Evolutionary conservation across 1,284 basidiomycete genomes (phyloP), one percentile per base, ranked within the genome.

Genomic region (Anthracocystis walkeri): DNA sequence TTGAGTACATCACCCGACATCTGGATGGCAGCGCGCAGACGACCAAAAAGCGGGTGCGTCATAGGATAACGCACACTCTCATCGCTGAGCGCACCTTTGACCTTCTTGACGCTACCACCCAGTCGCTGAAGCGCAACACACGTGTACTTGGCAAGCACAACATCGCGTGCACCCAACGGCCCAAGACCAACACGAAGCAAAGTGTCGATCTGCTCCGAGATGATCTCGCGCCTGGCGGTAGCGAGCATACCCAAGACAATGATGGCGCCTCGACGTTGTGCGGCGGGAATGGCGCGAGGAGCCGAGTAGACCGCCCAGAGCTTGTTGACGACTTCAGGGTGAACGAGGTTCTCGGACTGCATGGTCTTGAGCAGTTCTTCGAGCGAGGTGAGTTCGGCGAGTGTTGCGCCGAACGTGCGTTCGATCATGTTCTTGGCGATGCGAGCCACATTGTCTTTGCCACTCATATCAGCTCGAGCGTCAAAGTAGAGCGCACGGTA

Each of bases 231-330:
- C 79, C 90, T 92, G 0, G 95, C 93, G 10, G 95, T 87, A 1
- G 94, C 96, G 33, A 99, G 88, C 96, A 99, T 99, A 42, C 95
- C 93, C 7, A 99, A 88, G 55, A 98, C 91, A 78, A 97, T 94
- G 78, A 98, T 95, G 0, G 95, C 93, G 0, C 95, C 96, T 61
- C 94, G 90, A 31, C 96, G 89, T 85, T 99, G 96, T 29, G 89
- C 88, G 70, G 90, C 90, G 0, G 94, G 93, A 54, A 85, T 85
- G 51, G 77, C 72, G 11, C 72, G 75, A 21, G 77, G 63, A n/a
- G 76, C 75, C 35, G 77, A 77, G 85, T 98, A 99, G 42, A 97
- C 93, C 78, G 94, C 91, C 97, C 96, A 98, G 0, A 99, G 89
- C 87, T 93, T 96, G 61, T 89, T 88, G 74, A 97, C 91, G 40